Base-by-base conservation (phyloP, 2,329 filamentous ascomycete species). In the Zalaria obscura region DNA sequence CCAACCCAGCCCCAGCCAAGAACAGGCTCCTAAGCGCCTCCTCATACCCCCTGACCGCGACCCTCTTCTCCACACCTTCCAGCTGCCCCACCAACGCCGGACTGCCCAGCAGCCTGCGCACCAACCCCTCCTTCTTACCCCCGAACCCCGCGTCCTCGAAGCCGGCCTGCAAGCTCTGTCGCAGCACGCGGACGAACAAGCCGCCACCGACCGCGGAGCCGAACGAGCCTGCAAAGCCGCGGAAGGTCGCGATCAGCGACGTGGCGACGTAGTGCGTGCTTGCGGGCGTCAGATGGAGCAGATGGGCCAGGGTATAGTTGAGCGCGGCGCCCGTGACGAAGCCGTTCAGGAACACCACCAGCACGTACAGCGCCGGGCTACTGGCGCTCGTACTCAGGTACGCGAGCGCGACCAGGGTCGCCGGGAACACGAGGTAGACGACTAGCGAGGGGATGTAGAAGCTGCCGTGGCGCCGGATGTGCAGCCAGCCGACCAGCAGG, bases 301-400 rank as follows among this genome's bases (percentile, higher is more conserved):
- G 59, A 52, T 93, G 86, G 0, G 84, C 83, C 3, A 93, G 70
- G 0, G 80, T 83, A 60, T 93, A 93, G 59, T 89, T 91, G 43
- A 89, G 64, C 4, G 75, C 69, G 0, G 81, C 78, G 8, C 85
- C 85, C 0, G 80, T 82, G 47, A 72, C 72, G 35, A 87, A 65
- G 0, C 85, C 86, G 54, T 88, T 87, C 36, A 72, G 37, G 52
- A 87, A 79, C 1, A 85, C 70, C 10, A 73, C 60, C 4, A 68
- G 46, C 5, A 87, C 58, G 50, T 82, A 83, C 0, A 72, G 50
- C 5, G 56, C 54, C 2, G 70, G 62, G 0, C 73, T 64, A 1
- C 73, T 69, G 4, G 63, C 53, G 0, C 73, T 62, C 1, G 68
- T 75, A 10, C 74, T 75, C 1, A 77, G 61, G 28, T 66, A 52